Evolutionary conservation across 78 protist genomes (phyloP).

Genomic region (Thecamonas trahens): DNA sequence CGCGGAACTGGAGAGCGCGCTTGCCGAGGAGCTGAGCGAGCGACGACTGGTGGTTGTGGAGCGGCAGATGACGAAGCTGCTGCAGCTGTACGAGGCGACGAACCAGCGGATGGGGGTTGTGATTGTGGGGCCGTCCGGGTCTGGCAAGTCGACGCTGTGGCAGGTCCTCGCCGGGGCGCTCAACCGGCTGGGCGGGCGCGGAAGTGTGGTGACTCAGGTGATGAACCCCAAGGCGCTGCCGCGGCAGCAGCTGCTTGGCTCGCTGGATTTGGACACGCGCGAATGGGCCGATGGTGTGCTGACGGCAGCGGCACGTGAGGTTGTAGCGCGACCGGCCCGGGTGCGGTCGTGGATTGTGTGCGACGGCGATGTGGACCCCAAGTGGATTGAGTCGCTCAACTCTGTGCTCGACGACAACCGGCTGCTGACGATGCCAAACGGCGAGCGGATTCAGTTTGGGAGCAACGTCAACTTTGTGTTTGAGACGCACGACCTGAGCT

Average conservation of each 20-base stretch:
- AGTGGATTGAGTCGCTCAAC: constrained; percentile 83
- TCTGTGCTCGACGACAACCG: constrained; percentile 83
- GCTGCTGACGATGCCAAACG: constrained; percentile 80
- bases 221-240: constrained; percentile 88
- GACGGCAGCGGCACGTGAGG: constrained; percentile 40
- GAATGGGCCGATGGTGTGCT: constrained; percentile 86
- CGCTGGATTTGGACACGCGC: constrained; percentile 77
- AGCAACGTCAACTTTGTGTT: constrained; percentile 77
- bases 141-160: constrained; percentile 80
- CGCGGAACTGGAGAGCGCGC: constrained; percentile 15
- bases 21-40: constrained; percentile 12
- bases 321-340: constrained; percentile 43
- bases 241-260: constrained; percentile 69
- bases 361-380: constrained; percentile 85
- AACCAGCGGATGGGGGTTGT: constrained; percentile 80
- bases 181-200: neutral
- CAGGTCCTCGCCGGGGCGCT: constrained; percentile 36
- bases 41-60: constrained; percentile 13
- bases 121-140: constrained; percentile 76
- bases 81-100: constrained; percentile 69
- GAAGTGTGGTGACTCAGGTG: constrained; percentile 9
- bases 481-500: constrained; percentile 69
- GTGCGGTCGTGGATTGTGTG: constrained; percentile 65
- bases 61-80: constrained; percentile 46
- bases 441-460: constrained; percentile 80